phyloP scores from a whole-genome alignment of 176 grass and related monocot genomes.

The Oryza meridionalis region DNA sequence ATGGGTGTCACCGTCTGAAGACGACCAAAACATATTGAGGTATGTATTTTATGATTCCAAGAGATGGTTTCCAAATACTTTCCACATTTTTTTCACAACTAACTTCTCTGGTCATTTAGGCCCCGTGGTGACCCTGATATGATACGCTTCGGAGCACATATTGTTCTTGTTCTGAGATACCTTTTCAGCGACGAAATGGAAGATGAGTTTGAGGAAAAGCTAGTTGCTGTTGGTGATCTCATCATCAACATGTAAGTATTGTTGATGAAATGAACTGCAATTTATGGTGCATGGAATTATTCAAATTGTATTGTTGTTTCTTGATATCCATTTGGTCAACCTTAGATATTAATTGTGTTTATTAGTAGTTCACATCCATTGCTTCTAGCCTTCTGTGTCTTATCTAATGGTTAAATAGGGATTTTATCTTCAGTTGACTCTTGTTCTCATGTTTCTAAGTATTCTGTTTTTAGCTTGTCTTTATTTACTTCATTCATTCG shows the following conservation, averaged over 20 bases:
- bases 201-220: conserved; percentile 81
- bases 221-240: conserved; percentile 78
- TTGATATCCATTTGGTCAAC: conserved; percentile 14
- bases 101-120: conserved; percentile 51
- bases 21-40: conserved; percentile 65
- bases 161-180: conserved; percentile 90
- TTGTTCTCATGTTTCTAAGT: conserved; percentile 9
- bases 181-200: conserved; percentile 76
- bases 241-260: conserved; percentile 83
- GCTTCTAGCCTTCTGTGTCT: neutral
- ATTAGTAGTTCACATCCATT: neutral
- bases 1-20: conserved; percentile 82
- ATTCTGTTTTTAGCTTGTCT: conserved; percentile 17
- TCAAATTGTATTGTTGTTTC: conserved; percentile 18
- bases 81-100: neutral
- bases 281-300: neutral
- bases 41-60: conserved; percentile 34
- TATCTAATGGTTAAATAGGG: conserved; percentile 3
- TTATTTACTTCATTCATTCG: conserved; percentile 16
- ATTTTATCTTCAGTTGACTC: neutral
- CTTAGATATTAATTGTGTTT: conserved; percentile 20
- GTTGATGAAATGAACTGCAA: neutral
- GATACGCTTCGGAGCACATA: conserved; percentile 86
- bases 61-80: conserved; percentile 10
- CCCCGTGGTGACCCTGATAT: conserved; percentile 77